phyloP scores from a whole-genome alignment of 164 flowering plant genomes.

The Tetrastigma voinierianum region DNA sequence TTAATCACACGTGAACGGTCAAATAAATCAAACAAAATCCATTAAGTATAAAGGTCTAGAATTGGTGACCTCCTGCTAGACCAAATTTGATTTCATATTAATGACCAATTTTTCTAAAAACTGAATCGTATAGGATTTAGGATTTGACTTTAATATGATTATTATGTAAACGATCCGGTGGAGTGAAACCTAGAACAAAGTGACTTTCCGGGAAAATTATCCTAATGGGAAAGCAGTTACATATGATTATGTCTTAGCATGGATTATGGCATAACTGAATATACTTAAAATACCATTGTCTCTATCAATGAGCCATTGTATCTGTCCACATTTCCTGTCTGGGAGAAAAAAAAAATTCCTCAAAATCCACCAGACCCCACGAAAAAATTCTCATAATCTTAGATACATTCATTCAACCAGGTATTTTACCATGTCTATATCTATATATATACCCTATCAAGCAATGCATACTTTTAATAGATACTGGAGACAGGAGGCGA shows the following conservation, averaged over 20 bases:
- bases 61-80: too few relatives aligned
- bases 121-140: too few relatives aligned
- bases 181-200: too few relatives aligned
- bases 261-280: slow-evolving; percentile 8
- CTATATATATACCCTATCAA: not conserved
- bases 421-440: not conserved
- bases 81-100: too few relatives aligned
- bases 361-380: slow-evolving; percentile 1
- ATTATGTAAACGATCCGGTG: too few relatives aligned
- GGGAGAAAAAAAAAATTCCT: not conserved
- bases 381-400: slow-evolving; percentile 11
- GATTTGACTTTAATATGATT: too few relatives aligned
- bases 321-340: not conserved
- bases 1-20: too few relatives aligned
- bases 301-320: slow-evolving; percentile 2
- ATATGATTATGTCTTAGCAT: slow-evolving; percentile 10
- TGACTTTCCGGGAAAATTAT: too few relatives aligned
- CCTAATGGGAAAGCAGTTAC: not conserved
- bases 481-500: slow-evolving; percentile 8
- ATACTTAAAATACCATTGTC: slow-evolving; percentile 15
- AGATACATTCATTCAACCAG: slow-evolving; percentile 4
- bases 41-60: too few relatives aligned
- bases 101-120: too few relatives aligned
- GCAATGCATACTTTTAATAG: not conserved
- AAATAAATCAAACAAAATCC: too few relatives aligned